Conservation (phyloP, 225 moss, liverwort and hornwort species). For the Bryum argenteum region DNA sequence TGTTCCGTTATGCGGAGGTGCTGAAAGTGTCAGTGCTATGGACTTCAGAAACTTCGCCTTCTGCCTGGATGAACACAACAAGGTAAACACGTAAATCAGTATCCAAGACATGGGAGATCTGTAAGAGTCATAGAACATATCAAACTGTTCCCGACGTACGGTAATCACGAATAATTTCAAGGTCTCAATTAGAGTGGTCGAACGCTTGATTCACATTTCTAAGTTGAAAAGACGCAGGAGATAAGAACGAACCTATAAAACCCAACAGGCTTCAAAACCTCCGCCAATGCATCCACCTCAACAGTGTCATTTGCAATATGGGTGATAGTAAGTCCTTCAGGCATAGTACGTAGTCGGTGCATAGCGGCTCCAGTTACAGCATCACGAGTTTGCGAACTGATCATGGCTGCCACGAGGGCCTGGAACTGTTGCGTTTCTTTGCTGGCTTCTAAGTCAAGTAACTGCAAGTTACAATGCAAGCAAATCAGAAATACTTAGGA, state of each 20-base stretch:
- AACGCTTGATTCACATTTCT: conserved; percentile 6
- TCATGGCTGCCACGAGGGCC: conserved; percentile 85
- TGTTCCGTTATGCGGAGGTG: conserved; percentile 73
- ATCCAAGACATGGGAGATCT: background rate
- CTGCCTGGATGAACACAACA: conserved; percentile 52
- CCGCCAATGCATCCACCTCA: conserved; percentile 63
- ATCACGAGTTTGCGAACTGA: conserved; percentile 94
- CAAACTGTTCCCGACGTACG: background rate
- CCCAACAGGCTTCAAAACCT: conserved; percentile 83
- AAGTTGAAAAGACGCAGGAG: conserved; percentile 12
- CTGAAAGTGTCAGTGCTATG: conserved; percentile 70
- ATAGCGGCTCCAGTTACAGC: conserved; percentile 88
- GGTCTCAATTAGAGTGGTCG: conserved; percentile 16
- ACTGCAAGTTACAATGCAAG: conserved; percentile 43
- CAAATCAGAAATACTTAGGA: conserved; percentile 13
- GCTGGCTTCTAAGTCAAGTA: conserved; percentile 60
- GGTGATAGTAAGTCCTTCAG: conserved; percentile 76
- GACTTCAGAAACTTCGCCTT: conserved; percentile 89
- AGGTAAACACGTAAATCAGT: conserved; percentile 22
- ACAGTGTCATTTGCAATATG: conserved; percentile 60
- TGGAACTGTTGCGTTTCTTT: conserved; percentile 82
- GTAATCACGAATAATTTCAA: conserved; percentile 14
- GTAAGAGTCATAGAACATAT: background rate
- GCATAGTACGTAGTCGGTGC: conserved; percentile 72
- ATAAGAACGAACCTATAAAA: conserved; percentile 76